Conservation (phyloP, 2,329 filamentous ascomycete species). For the Alternaria triticimaculans region DNA sequence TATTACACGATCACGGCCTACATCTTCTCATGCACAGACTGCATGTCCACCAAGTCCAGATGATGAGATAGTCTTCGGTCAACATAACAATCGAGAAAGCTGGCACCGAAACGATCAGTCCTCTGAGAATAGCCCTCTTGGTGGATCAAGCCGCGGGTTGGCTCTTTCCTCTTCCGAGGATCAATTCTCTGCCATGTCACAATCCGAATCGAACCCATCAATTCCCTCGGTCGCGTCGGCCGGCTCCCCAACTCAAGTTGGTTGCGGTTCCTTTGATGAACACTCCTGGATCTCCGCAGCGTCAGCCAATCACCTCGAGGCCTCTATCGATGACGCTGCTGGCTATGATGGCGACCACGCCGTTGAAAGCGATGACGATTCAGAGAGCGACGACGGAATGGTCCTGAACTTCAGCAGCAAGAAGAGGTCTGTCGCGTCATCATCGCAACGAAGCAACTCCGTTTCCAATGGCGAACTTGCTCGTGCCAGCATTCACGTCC, state of each 20-base stretch:
- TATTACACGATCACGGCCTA: conserved; percentile 28
- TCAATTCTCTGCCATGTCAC: conserved; percentile 57
- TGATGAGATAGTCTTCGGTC: conserved; percentile 44
- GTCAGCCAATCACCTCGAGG: conserved; percentile 35
- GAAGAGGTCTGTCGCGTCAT: conserved; percentile 29
- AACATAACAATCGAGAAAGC: conserved; percentile 39
- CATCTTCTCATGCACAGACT: conserved; percentile 39
- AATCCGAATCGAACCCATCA: conserved; percentile 59
- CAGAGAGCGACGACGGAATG: conserved; percentile 50
- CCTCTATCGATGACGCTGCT: conserved; percentile 41
- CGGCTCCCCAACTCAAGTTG: conserved; percentile 53
- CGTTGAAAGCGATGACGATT: conserved; percentile 51
- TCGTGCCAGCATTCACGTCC: conserved; percentile 34
- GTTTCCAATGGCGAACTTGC: conserved; percentile 48
- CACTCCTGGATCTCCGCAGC: conserved; percentile 31
- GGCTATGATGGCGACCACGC: conserved; percentile 51
- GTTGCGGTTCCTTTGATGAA: conserved; percentile 30
- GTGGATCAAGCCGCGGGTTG: conserved; percentile 34
- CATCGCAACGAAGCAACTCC: conserved; percentile 45
- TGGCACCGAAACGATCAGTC: conserved; percentile 40
- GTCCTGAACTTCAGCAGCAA: conserved; percentile 49
- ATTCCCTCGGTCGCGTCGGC: conserved; percentile 60
- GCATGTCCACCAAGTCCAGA: conserved; percentile 58
- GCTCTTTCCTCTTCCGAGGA: conserved; percentile 58
- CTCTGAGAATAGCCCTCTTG: conserved; percentile 52